Percentiles rank a stretch among this genome's conserved stretches.
phyloP scores from a whole-genome alignment of 345 rosid species.

The Citrus glauca region DNA sequence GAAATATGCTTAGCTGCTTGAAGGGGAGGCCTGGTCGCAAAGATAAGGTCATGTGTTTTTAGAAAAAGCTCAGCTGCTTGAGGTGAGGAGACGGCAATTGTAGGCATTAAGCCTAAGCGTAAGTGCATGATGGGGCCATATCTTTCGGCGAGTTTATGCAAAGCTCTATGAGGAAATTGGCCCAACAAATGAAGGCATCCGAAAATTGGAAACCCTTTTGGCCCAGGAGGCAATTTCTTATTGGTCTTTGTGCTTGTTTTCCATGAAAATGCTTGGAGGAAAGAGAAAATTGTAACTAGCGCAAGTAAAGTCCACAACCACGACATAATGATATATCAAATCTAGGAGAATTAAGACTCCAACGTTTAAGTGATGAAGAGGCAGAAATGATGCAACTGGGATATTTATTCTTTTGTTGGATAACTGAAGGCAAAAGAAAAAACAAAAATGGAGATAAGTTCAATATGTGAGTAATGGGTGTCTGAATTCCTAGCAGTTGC shows the following conservation, averaged over 20 bases:
- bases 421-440: neutral
- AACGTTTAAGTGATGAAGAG: neutral
- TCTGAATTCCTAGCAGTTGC: too few relatives aligned
- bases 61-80: conserved; percentile 31
- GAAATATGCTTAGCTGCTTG: conserved; percentile 17
- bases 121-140: conserved; percentile 40
- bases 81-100: conserved; percentile 31
- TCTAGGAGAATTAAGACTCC: too few relatives aligned
- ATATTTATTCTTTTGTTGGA: neutral
- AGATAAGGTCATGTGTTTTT: conserved; percentile 29
- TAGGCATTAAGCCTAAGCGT: conserved; percentile 17
- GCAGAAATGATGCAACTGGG: neutral
- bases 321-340: neutral
- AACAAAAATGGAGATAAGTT: neutral
- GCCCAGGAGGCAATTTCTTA: conserved; percentile 33
- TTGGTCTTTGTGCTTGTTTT: neutral
- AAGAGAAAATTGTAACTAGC: neutral
- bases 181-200: conserved; percentile 38
- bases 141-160: conserved; percentile 21
- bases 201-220: conserved; percentile 28
- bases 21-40: conserved; percentile 24
- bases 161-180: conserved; percentile 27
- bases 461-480: neutral
- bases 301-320: neutral
- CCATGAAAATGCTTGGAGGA: conserved; percentile 3